A percentile compares a stretch with the other conserved stretches of the same genome.
These are phyloP conservation scores for Phoenix roebelenii DNA, from an alignment of 176 grass and related monocot species.

Conservation along the genomic window DNA sequence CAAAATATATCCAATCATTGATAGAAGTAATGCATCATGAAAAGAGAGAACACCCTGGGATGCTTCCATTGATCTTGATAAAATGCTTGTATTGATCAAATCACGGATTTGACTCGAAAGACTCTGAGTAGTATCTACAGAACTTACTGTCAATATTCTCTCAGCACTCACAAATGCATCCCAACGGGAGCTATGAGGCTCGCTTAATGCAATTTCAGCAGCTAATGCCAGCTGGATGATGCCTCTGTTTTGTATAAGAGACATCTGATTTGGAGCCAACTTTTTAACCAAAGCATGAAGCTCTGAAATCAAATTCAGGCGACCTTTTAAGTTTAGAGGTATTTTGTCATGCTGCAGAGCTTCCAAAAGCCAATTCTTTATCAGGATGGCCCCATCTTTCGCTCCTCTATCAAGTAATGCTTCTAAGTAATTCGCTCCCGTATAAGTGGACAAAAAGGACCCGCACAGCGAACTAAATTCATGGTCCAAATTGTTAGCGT, in stretches of 20 bases:
- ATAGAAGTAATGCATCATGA: constrained; percentile 81
- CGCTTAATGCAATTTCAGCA: constrained; percentile 55
- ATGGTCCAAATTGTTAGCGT: constrained; percentile 25
- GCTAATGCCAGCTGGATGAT: constrained; percentile 71
- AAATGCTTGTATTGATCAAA: constrained; percentile 88
- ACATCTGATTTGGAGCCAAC: constrained; percentile 49
- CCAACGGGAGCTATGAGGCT: constrained; percentile 63
- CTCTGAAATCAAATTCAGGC: constrained; percentile 40
- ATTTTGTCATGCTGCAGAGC: constrained; percentile 59
- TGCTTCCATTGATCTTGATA: constrained; percentile 32
- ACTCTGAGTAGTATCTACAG: constrained; percentile 75
- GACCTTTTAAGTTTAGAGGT: constrained; percentile 47
- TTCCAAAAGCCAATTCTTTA: constrained; percentile 95
- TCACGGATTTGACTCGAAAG: constrained; percentile 91
- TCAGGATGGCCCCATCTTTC: constrained; percentile 66
- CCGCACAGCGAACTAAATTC: constrained; percentile 39
- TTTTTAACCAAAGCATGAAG: constrained; percentile 56
- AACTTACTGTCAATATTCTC: constrained; percentile 81
- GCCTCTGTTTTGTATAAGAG: constrained; percentile 60
- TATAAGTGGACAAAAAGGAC: constrained; percentile 68
- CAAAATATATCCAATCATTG: constrained; percentile 80
- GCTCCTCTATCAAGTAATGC: constrained; percentile 66
- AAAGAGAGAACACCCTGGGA: constrained; percentile 63
- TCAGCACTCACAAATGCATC: constrained; percentile 89
- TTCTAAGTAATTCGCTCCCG: constrained; percentile 57